These are phyloP conservation scores for Postia placenta DNA, from an alignment of 768 basidiomycete species.

Conservation along the genomic window DNA sequence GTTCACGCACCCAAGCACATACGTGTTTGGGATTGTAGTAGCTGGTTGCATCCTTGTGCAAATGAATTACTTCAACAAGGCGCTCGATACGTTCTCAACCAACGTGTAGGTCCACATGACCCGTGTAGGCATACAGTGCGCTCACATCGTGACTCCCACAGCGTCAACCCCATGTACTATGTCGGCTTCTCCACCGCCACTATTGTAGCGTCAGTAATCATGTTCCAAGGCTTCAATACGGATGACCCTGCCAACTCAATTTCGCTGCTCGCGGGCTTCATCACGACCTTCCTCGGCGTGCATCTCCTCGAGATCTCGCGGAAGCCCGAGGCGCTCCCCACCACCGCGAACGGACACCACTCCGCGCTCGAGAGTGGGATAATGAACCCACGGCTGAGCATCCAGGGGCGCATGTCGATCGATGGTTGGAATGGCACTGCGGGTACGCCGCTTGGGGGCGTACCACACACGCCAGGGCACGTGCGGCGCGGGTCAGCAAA, in stretches of 20 bases:
- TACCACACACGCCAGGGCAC: constrained; percentile 36
- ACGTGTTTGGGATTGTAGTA: constrained; percentile 85
- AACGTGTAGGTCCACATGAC: constrained; percentile 75
- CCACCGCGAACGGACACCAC: constrained; percentile 37
- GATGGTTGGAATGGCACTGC: constrained; percentile 62
- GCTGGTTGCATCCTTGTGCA: constrained; percentile 82
- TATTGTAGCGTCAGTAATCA: constrained; percentile 88
- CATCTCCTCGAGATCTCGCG: constrained; percentile 86
- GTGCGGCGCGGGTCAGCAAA: constrained; percentile 61
- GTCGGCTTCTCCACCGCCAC: constrained; percentile 95
- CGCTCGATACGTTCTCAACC: constrained; percentile 92
- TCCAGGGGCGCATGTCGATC: constrained; percentile 74
- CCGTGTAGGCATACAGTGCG: background rate
- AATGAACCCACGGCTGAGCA: constrained; percentile 72
- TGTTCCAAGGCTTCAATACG: constrained; percentile 97
- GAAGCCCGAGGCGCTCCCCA: constrained; percentile 36
- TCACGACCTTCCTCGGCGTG: constrained; percentile 95
- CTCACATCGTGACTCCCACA: constrained; percentile 27
- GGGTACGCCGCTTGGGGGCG: constrained; percentile 24
- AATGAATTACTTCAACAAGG: constrained; percentile 99
- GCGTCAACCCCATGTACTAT: constrained; percentile 97
- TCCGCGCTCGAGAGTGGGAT: constrained; percentile 58
- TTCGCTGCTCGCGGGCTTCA: constrained; percentile 85
- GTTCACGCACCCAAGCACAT: constrained; percentile 92
- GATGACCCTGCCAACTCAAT: constrained; percentile 74